A percentile compares a stretch with the other conserved stretches of the same genome.
These are phyloP conservation scores for Fusarium pilosicola DNA, from an alignment of 2,329 filamentous ascomycete species.

Conservation along the genomic window DNA sequence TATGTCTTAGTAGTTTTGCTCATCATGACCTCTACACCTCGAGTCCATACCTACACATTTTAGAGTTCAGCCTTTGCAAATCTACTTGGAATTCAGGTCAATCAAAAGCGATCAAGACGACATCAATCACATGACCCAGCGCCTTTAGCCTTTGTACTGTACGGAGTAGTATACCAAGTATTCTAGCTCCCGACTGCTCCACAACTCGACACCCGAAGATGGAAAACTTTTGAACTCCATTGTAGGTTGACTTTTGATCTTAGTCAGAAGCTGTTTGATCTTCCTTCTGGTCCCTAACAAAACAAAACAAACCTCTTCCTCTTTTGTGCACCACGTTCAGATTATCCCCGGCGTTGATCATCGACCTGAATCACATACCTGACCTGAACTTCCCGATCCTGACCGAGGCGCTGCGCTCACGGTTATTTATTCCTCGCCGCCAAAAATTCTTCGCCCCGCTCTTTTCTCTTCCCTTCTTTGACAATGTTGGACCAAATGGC, in stretches of 20 bases:
- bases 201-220: conserved; percentile 38
- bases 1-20: neutral
- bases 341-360: conserved; percentile 19
- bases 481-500: conserved; percentile 58
- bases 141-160: neutral
- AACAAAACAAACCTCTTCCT: neutral
- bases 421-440: conserved; percentile 40
- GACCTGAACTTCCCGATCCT: conserved; percentile 14
- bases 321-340: conserved; percentile 3
- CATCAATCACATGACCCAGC: conserved; percentile 39
- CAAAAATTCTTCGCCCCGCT: conserved; percentile 45
- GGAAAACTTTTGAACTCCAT: conserved; percentile 42
- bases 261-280: conserved; percentile 25
- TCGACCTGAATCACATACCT: conserved; percentile 36
- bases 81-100: conserved; percentile 1
- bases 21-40: conserved; percentile 26
- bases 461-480: conserved; percentile 35
- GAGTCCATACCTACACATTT: neutral
- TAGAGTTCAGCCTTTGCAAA: conserved; percentile 27
- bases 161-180: neutral
- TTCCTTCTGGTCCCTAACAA: neutral
- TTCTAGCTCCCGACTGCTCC: conserved; percentile 32
- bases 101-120: conserved; percentile 3
- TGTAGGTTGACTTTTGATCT: conserved; percentile 22
- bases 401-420: conserved; percentile 21